phyloP scores from a whole-genome alignment of 2,329 filamentous ascomycete genomes.

The Dendrostoma leiphaemia region DNA sequence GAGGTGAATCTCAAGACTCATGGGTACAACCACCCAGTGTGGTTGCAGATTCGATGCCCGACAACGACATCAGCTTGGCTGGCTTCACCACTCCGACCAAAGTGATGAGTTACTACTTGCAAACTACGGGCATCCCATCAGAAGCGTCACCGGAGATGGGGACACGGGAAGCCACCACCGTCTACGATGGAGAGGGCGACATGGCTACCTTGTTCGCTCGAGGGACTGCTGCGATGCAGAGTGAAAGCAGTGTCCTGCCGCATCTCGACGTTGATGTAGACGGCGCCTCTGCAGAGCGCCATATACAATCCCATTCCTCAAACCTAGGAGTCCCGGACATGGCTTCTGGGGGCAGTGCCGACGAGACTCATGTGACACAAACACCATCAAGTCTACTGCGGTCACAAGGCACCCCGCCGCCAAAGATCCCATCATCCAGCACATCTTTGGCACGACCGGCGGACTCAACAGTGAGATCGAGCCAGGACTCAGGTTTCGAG shows the following conservation, averaged over 20 bases:
- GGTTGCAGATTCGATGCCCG: conserved; percentile 54
- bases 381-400: conserved; percentile 3
- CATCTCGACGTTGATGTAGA: background rate
- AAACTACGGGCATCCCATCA: conserved; percentile 30
- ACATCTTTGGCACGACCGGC: background rate
- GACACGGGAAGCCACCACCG: background rate
- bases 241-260: background rate
- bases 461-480: background rate
- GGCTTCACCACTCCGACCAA: conserved; percentile 47
- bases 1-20: conserved; percentile 29
- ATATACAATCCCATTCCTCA: background rate
- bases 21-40: conserved; percentile 47
- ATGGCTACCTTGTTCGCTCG: background rate
- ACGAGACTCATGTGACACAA: background rate
- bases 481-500: background rate
- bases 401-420: background rate
- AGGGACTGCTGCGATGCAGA: background rate
- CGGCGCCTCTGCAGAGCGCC: background rate
- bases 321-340: background rate
- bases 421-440: too few species aligned
- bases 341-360: background rate
- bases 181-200: background rate
- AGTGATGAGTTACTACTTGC: conserved; percentile 48
- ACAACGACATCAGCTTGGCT: conserved; percentile 29
- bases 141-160: conserved; percentile 18